Percentiles rank a stretch among this genome's conserved stretches.
phyloP scores from a whole-genome alignment of 78 protist species.

The Dictyostelium intermedium region DNA sequence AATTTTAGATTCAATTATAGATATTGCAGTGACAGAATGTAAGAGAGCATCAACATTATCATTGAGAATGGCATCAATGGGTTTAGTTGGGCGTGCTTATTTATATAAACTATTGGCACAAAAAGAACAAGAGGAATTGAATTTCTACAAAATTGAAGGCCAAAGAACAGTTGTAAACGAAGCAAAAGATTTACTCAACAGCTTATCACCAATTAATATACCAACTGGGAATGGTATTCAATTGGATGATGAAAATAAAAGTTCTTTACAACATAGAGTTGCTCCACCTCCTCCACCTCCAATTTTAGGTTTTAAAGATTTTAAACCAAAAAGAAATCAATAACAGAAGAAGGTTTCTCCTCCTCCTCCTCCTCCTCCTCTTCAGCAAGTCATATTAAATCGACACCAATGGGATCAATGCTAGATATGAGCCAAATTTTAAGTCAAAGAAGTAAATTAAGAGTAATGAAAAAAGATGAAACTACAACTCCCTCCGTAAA shows the following conservation, averaged over 20 bases:
- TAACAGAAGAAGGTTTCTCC: neutral
- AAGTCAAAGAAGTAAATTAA: conserved; percentile 44
- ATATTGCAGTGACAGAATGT: conserved; percentile 9
- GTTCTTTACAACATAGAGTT: conserved; percentile 1
- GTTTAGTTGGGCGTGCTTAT: neutral
- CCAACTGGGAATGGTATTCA: neutral
- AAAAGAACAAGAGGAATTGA: conserved; percentile 61
- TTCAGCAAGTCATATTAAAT: neutral
- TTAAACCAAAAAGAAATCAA: conserved; percentile 17
- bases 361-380: neutral
- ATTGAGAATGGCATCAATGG: conserved; percentile 39
- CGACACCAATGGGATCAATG: neutral
- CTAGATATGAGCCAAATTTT: conserved; percentile 41
- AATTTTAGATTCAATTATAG: conserved; percentile 18
- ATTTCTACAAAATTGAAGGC: conserved; percentile 22
- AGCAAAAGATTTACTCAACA: conserved; percentile 29
- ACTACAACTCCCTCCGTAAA: neutral
- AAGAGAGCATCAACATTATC: conserved; percentile 35
- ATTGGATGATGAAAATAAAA: neutral
- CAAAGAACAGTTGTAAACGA: conserved; percentile 11
- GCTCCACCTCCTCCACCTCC: conserved; percentile 77
- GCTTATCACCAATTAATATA: neutral
- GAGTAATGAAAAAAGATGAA: conserved; percentile 7
- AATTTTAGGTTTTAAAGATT: conserved; percentile 41
- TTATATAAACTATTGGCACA: conserved; percentile 34